Percentiles rank a stretch among this genome's conserved stretches.
These are phyloP conservation scores for Syzygium malaccense DNA, from an alignment of 441 rosid genomes.

Conservation along the genomic window DNA sequence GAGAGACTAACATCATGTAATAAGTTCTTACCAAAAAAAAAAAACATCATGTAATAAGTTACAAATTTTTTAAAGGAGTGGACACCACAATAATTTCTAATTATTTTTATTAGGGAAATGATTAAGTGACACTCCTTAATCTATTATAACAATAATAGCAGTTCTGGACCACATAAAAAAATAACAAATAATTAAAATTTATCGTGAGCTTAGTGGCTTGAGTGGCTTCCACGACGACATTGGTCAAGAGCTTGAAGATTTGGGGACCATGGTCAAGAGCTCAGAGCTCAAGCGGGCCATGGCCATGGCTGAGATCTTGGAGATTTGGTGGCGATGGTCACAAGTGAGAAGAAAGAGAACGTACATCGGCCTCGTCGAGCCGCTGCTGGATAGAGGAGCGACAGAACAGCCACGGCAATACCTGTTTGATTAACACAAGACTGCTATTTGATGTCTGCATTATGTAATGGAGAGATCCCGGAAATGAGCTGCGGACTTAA, in stretches of 20 bases:
- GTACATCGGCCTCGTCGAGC: not conserved
- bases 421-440: not conserved
- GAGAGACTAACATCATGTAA: too few species aligned
- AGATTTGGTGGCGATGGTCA: rapidly evolving
- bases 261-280: not conserved
- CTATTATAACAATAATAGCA: too few species aligned
- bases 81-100: too few species aligned
- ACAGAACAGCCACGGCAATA: not conserved
- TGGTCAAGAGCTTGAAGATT: not conserved
- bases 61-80: too few species aligned
- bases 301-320: not conserved
- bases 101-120: too few species aligned
- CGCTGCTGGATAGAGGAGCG: not conserved
- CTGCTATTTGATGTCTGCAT: not conserved
- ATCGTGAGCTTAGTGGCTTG: rapidly evolving
- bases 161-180: too few species aligned
- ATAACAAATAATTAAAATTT: too few species aligned
- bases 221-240: not conserved
- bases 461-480: not conserved
- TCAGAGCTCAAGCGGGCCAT: not conserved
- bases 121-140: too few species aligned
- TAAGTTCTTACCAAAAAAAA: too few species aligned
- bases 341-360: not conserved
- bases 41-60: too few species aligned
- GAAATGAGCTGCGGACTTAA: not conserved